Evolutionary conservation across 768 basidiomycete species (phyloP).

Genomic region (Phylloporus arenicola): DNA sequence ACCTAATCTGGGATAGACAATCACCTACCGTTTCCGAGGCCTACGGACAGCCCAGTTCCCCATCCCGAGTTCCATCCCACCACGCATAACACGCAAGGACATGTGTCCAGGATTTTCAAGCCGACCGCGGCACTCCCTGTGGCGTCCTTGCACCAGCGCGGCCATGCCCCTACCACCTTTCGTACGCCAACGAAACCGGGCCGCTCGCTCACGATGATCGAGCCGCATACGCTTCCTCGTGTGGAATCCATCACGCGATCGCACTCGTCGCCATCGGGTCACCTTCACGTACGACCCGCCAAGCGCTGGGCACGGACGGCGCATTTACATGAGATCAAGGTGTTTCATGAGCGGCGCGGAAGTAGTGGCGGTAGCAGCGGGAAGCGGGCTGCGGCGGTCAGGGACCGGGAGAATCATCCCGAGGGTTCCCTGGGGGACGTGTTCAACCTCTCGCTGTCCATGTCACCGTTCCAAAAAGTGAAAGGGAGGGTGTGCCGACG

Average conservation of each 20-base stretch:
- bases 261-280: slow-evolving; percentile 16
- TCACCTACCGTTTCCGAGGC: neutral
- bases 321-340: slow-evolving; percentile 61
- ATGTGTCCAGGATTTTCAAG: neutral
- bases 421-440: slow-evolving; percentile 10
- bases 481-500: neutral
- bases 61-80: neutral
- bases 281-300: slow-evolving; percentile 30
- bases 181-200: slow-evolving; percentile 24
- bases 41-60: neutral
- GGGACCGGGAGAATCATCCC: slow-evolving; percentile 10
- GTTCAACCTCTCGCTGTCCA: slow-evolving; percentile 2
- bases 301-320: slow-evolving; percentile 60
- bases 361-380: neutral
- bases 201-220: slow-evolving; percentile 7
- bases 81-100: neutral
- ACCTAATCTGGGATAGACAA: neutral
- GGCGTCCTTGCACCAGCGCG: slow-evolving; percentile 9
- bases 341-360: slow-evolving; percentile 8
- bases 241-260: slow-evolving; percentile 17
- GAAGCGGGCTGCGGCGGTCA: slow-evolving; percentile 2
- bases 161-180: neutral
- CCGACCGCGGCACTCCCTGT: neutral
- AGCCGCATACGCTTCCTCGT: slow-evolving; percentile 24
- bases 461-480: neutral